Percentiles rank a stretch among this genome's conserved stretches.
phyloP scores from a whole-genome alignment of 257 asterid species.

The Lycium ferocissimum region DNA sequence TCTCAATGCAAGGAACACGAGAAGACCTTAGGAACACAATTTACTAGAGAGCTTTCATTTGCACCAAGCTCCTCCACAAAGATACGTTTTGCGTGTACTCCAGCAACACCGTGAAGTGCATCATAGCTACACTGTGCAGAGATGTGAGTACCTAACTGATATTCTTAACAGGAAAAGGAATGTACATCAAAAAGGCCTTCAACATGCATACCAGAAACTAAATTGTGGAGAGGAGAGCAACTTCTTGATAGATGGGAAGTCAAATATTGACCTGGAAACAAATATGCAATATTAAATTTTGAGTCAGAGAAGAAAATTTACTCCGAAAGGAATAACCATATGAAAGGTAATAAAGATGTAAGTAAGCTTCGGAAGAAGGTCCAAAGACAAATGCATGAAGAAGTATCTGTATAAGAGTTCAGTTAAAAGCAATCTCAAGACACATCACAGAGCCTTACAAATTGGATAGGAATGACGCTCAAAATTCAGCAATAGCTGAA shows the following conservation, averaged over 20 bases:
- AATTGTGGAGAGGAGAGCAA: slow-evolving; percentile 80
- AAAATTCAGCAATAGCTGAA: slow-evolving; percentile 12
- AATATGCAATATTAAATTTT: slow-evolving; percentile 32
- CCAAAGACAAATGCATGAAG: slow-evolving; percentile 22
- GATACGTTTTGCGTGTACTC: slow-evolving; percentile 89
- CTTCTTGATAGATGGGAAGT: slow-evolving; percentile 84
- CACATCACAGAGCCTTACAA: background rate
- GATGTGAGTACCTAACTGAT: slow-evolving; percentile 18
- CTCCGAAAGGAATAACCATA: slow-evolving; percentile 17
- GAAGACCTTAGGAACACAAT: slow-evolving; percentile 91
- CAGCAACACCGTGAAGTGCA: slow-evolving; percentile 98
- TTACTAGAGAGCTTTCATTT: slow-evolving; percentile 75
- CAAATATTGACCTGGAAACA: slow-evolving; percentile 82
- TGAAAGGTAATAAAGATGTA: slow-evolving; percentile 1
- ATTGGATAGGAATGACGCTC: slow-evolving; percentile 8
- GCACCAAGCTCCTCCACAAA: slow-evolving; percentile 98
- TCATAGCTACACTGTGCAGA: slow-evolving; percentile 66
- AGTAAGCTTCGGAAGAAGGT: background rate
- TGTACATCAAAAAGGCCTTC: slow-evolving; percentile 27
- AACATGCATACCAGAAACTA: slow-evolving; percentile 74
- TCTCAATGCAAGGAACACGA: slow-evolving; percentile 20
- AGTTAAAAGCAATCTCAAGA: background rate
- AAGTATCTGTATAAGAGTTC: background rate
- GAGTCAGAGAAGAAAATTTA: slow-evolving; percentile 30
- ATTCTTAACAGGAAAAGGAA: slow-evolving; percentile 1